These are phyloP conservation scores for Globisporangium cederbergense DNA, from an alignment of 352 stramenopile genomes.

Conservation along the genomic window DNA sequence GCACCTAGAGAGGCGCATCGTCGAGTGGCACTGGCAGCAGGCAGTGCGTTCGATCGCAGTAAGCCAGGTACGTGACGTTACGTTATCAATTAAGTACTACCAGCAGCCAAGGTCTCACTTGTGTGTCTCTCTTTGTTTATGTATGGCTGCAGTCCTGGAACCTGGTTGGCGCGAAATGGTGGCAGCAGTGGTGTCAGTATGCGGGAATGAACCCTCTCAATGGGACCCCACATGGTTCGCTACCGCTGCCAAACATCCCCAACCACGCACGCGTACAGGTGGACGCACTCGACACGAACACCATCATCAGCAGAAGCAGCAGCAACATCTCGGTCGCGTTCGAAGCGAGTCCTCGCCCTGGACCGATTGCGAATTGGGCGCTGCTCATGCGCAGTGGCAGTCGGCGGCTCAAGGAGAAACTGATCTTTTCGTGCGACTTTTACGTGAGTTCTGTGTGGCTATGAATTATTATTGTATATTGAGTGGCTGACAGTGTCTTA, in stretches of 20 bases:
- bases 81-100: not conserved
- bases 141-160: constrained; percentile 59
- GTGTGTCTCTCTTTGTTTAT: constrained; percentile 11
- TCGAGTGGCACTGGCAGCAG: constrained; percentile 72
- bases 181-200: constrained; percentile 80
- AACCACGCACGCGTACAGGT: constrained; percentile 10
- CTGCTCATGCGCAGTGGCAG: constrained; percentile 74
- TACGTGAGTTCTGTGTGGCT: constrained; percentile 47
- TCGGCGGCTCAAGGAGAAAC: constrained; percentile 67
- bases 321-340: not conserved
- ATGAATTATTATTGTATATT: not conserved
- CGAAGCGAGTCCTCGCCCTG: constrained; percentile 30
- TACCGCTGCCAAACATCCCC: constrained; percentile 53
- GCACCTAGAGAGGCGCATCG: constrained; percentile 64
- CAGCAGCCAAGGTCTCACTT: not conserved
- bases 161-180: constrained; percentile 70
- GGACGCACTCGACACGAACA: not conserved
- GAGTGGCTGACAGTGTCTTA: not conserved
- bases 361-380: constrained; percentile 79
- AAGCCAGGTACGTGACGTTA: constrained; percentile 39
- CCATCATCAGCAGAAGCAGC: not conserved
- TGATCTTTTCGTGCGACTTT: constrained; percentile 71
- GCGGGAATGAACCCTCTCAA: constrained; percentile 55
- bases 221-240: constrained; percentile 51
- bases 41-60: constrained; percentile 37